These are phyloP conservation scores for Alternaria hordeiaustralica DNA, from an alignment of 2,329 filamentous ascomycete species.

Conservation along the genomic window DNA sequence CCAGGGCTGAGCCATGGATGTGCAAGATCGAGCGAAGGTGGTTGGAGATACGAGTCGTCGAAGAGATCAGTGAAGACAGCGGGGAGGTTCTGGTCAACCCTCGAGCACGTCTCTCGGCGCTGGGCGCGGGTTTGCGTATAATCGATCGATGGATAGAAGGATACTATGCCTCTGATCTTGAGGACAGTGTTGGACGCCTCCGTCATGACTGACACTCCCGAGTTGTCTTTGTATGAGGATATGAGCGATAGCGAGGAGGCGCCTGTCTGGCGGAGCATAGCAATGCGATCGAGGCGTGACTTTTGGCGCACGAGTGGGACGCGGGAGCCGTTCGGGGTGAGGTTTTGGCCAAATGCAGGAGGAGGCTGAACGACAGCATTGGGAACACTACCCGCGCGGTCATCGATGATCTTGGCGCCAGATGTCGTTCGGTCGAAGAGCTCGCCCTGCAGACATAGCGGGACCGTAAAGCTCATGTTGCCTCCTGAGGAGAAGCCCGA, in stretches of 20 bases:
- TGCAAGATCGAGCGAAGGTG: conserved; percentile 56
- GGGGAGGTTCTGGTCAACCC: conserved; percentile 60
- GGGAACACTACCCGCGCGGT: conserved; percentile 36
- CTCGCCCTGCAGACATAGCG: conserved; percentile 62
- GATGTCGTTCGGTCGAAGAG: conserved; percentile 42
- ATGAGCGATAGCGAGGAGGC: conserved; percentile 44
- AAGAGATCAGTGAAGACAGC: conserved; percentile 60
- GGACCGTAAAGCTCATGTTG: conserved; percentile 68
- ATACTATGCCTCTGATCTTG: conserved; percentile 62
- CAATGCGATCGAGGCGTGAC: conserved; percentile 42
- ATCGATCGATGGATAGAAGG: conserved; percentile 69
- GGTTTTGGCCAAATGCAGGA: conserved; percentile 12
- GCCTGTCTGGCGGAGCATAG: conserved; percentile 44
- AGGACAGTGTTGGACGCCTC: conserved; percentile 48
- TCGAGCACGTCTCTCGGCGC: conserved; percentile 61
- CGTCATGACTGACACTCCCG: conserved; percentile 41
- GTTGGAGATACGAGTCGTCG: conserved; percentile 59
- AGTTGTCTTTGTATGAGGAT: conserved; percentile 45
- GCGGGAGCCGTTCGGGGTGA: conserved; percentile 42
- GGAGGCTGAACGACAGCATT: conserved; percentile 26
- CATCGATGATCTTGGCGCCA: conserved; percentile 37
- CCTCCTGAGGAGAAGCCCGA: conserved; percentile 69
- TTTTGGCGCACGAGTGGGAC: conserved; percentile 41
- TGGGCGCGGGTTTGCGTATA: conserved; percentile 66
- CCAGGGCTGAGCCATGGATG: conserved; percentile 67